Evolutionary conservation across 2,329 filamentous ascomycete species (phyloP).

Genomic region (Cryphonectria radicalis): DNA sequence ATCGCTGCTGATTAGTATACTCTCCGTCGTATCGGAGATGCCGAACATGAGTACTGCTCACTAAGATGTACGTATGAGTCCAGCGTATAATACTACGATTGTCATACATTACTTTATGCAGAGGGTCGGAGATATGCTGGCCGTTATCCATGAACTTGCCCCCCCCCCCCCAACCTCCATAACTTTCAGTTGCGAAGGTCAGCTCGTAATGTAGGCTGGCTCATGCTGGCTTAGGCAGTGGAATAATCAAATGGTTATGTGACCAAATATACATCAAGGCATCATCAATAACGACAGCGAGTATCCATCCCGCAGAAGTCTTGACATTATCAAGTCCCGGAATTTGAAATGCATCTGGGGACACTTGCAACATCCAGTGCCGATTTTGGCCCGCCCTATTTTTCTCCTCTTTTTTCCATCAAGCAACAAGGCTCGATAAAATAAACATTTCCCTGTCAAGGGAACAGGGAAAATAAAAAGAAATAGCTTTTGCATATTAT

Average conservation of each 20-base stretch:
- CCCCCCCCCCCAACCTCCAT: no score
- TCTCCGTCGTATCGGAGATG: neutral
- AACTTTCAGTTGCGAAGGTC: no score
- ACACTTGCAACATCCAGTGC: neutral
- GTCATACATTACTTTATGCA: neutral
- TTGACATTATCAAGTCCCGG: neutral
- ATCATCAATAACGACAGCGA: neutral
- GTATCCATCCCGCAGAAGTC: neutral
- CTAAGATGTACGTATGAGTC: neutral
- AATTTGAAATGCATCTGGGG: neutral
- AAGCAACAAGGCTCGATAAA: neutral
- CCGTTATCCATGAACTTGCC: neutral
- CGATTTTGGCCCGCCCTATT: neutral
- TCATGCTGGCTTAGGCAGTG: neutral
- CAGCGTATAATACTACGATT: neutral
- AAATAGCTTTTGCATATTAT: neutral
- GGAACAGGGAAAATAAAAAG: neutral
- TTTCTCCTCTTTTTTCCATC: no score
- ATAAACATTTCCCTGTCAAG: neutral
- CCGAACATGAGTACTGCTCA: neutral
- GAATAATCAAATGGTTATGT: neutral
- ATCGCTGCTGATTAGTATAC: neutral
- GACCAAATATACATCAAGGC: neutral
- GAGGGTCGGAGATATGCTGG: neutral
- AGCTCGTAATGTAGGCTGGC: neutral